Base-by-base conservation (phyloP, 768 basidiomycete species). In the Vararia minispora region DNA sequence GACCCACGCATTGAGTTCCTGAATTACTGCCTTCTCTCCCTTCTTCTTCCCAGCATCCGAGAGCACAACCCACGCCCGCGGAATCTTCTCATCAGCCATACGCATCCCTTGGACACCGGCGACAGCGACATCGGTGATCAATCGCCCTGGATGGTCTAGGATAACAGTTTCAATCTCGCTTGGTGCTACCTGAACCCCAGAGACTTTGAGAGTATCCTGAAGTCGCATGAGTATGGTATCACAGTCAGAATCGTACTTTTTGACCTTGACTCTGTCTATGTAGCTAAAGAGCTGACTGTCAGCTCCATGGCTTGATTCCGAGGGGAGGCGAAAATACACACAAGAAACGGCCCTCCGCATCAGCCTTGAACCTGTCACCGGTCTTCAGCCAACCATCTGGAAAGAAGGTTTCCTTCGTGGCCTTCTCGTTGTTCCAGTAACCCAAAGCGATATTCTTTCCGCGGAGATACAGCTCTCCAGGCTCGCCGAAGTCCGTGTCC, bases 171-270 rank as follows among this genome's bases (percentile, higher is more conserved):
- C 84, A 38, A 86, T 77, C 52, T 87, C 83, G 12, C 71, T 67
- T 1, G 83, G 84, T 0, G 84, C 82, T 0, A 86, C 84, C 55
- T 86, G 84, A 35, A 63, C 64, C 3, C 83, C 84, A 0, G 80
- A 82, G 2, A 87, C 68, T 53, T 87, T 87, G 18, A 87, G 63
- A 0, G 76, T 84, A 49, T 86, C 84, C 75, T 82, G 37, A 7
- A 37, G 17, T 21, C 12, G 4, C 12, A 30, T 14, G 26, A 39
- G 33, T 20, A 36, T 16, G 31, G 11, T 25, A 14, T n/a, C 23
- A 13, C 36, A 29, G 27, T 25, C n/a, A n/a, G n/a, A 14, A 9
- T 23, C 27, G 30, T 35, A 29, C 21, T 2, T 5, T 17, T 40
- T 46, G 31, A 79, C 79, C 68, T 87, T 86, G 14, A 68, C 66